Evolutionary conservation across 352 stramenopile genomes (phyloP), one percentile per base, ranked within the genome.

Genomic region (Globisporangium rhizosaccharum): DNA sequence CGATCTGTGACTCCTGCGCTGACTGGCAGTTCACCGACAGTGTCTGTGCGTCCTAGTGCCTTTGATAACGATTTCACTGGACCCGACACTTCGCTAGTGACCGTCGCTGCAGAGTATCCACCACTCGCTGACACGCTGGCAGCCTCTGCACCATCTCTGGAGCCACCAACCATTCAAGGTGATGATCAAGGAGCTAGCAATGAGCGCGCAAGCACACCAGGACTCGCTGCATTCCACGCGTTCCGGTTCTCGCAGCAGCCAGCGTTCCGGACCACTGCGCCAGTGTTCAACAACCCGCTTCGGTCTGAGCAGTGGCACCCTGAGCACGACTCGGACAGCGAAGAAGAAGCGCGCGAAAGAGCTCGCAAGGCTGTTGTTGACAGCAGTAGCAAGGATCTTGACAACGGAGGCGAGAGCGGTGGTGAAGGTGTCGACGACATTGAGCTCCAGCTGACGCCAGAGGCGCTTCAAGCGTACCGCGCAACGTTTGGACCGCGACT

Each of bases 181-280:
- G 15, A 46, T n/a, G 33, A 37, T 11, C 33, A 37, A 37, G 33
- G 33, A 37, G 6, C 33, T 37, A 11, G 5, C 7, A 39, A 39
- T 11, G 33, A 8, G 33, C 33, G 33, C 8, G 33, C 3, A 39
- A 39, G 33, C 1, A 39, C 3, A 7, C 51, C 0, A n/a, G 28
- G 44, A 2, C 5, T 28, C 15, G 10, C 51, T 17, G 37, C 51
- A 11, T 53, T 42, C 26, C 68, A 70, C 44, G 39, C 61, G 3
- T 84, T 76, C 20, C 67, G 68, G 23, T 83, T 86, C 26, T 82
- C 70, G 2, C 71, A 76, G 17, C 72, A 86, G 18, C 76, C 76
- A 28, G 62, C 55, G 10, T 86, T 86, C 33, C 60, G 73, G 3
- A 63, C 55, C 0, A 71, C 57, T 12, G 70, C 71, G 10, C 30